Percentiles rank a stretch among this genome's conserved stretches.
phyloP scores from a whole-genome alignment of 2,329 filamentous ascomycete species.

The Alternaria angustiovoidea region DNA sequence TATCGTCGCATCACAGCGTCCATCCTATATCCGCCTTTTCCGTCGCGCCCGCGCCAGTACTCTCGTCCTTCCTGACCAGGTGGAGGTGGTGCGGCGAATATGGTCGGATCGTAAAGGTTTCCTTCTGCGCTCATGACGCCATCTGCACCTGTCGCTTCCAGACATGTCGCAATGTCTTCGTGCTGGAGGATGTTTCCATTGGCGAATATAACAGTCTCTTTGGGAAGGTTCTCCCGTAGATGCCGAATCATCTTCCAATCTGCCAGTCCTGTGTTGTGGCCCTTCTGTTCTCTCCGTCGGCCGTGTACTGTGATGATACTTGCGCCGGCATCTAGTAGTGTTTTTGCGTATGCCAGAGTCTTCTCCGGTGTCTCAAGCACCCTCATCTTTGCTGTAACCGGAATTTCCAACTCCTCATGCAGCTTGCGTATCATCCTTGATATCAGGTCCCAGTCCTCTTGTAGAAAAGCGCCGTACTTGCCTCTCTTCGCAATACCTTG shows the following conservation, averaged over 20 bases:
- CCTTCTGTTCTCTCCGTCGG: slow-evolving; percentile 88
- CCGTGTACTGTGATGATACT: slow-evolving; percentile 96
- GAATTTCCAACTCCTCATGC: slow-evolving; percentile 78
- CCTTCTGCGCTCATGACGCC: slow-evolving; percentile 96
- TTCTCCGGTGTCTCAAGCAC: slow-evolving; percentile 86
- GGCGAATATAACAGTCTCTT: slow-evolving; percentile 91
- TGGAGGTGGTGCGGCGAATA: slow-evolving; percentile 77
- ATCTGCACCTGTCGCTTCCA: slow-evolving; percentile 86
- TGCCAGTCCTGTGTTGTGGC: slow-evolving; percentile 90
- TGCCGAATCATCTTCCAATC: slow-evolving; percentile 90
- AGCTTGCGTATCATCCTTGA: slow-evolving; percentile 83
- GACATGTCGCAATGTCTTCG: slow-evolving; percentile 77
- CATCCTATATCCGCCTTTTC: slow-evolving; percentile 84
- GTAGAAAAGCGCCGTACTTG: slow-evolving; percentile 91
- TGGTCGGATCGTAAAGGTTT: slow-evolving; percentile 87
- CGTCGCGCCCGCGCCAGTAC: slow-evolving; percentile 84
- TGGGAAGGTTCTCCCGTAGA: slow-evolving; percentile 80
- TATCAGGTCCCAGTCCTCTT: slow-evolving; percentile 89
- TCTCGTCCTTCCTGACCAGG: slow-evolving; percentile 72
- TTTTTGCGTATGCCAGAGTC: slow-evolving; percentile 87
- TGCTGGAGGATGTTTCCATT: slow-evolving; percentile 92
- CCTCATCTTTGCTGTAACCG: slow-evolving; percentile 94
- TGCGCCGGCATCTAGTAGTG: slow-evolving; percentile 85
- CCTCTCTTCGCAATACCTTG: slow-evolving; percentile 93
- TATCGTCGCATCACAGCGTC: slow-evolving; percentile 90